Conservation (phyloP, 441 rosid species). For the Erysimum cheiri region DNA sequence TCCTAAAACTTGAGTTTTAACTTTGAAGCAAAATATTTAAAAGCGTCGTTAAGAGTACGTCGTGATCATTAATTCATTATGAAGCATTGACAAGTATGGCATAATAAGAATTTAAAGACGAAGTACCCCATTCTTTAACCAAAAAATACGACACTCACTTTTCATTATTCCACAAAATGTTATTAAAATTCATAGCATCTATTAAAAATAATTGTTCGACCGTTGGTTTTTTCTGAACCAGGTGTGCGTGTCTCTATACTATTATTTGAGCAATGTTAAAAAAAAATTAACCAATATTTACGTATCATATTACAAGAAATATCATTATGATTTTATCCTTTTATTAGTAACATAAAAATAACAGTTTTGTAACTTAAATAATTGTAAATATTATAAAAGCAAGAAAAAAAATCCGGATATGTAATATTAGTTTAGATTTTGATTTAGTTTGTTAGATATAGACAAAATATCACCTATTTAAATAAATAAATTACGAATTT, state of each 20-base stretch:
- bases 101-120: not conserved
- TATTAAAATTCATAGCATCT: slow-evolving; percentile 7
- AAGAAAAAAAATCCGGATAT: no score
- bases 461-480: no score
- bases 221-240: slow-evolving; percentile 2
- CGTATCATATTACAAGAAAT: no score
- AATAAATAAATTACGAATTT: no score
- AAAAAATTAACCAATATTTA: no score
- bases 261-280: no score
- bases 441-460: no score
- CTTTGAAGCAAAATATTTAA: slow-evolving; percentile 12
- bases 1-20: not conserved
- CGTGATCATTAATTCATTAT: slow-evolving; percentile 17
- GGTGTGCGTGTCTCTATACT: not conserved
- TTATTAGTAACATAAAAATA: no score
- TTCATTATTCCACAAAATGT: slow-evolving; percentile 1
- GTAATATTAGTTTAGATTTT: no score
- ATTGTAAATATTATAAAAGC: no score
- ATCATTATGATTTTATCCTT: no score
- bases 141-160: slow-evolving; percentile 12
- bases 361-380: no score
- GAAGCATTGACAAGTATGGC: slow-evolving; percentile 9
- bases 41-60: slow-evolving; percentile 31
- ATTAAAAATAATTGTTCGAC: not conserved
- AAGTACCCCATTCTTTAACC: slow-evolving; percentile 19